These are phyloP conservation scores for Alnus rubra DNA, from an alignment of 306 rosid genomes.

Conservation along the genomic window DNA sequence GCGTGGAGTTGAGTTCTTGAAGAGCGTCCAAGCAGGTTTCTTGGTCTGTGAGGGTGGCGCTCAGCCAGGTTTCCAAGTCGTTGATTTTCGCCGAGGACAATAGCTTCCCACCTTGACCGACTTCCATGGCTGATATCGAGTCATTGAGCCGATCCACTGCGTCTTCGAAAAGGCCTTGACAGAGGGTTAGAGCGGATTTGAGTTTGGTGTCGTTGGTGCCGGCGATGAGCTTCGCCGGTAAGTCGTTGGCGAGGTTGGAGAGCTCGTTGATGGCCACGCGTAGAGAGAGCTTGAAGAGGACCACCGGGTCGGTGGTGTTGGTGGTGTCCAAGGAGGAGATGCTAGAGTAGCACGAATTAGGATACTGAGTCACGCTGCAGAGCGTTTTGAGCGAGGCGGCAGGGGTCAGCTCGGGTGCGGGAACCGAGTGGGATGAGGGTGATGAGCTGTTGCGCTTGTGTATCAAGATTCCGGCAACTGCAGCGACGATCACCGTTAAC, in stretches of 20 bases:
- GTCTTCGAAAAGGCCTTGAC: constrained; percentile 52
- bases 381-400: constrained; percentile 65
- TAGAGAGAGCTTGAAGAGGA: constrained; percentile 75
- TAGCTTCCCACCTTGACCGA: constrained; percentile 19
- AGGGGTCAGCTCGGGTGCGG: constrained; percentile 51
- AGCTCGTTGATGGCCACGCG: constrained; percentile 65
- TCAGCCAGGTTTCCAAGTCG: constrained; percentile 71
- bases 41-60: constrained; percentile 68
- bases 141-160: constrained; percentile 67
- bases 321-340: constrained; percentile 49
- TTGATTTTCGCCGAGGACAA: constrained; percentile 37
- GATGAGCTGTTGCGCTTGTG: constrained; percentile 51
- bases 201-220: constrained; percentile 21
- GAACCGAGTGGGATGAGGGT: constrained; percentile 28
- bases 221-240: constrained; percentile 18
- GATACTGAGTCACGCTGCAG: constrained; percentile 72
- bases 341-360: constrained; percentile 62
- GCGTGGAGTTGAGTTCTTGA: constrained; percentile 54
- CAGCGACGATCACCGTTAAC: constrained; percentile 41
- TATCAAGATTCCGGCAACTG: constrained; percentile 48
- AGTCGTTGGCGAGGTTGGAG: constrained; percentile 37
- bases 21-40: constrained; percentile 83
- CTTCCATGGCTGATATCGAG: constrained; percentile 45
- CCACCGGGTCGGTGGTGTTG: constrained; percentile 67
- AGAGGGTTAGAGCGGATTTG: constrained; percentile 37